Evolutionary conservation across 257 asterid genomes (phyloP), one percentile per base, ranked within the genome.

Genomic region (Nyctanthes arbortristis): DNA sequence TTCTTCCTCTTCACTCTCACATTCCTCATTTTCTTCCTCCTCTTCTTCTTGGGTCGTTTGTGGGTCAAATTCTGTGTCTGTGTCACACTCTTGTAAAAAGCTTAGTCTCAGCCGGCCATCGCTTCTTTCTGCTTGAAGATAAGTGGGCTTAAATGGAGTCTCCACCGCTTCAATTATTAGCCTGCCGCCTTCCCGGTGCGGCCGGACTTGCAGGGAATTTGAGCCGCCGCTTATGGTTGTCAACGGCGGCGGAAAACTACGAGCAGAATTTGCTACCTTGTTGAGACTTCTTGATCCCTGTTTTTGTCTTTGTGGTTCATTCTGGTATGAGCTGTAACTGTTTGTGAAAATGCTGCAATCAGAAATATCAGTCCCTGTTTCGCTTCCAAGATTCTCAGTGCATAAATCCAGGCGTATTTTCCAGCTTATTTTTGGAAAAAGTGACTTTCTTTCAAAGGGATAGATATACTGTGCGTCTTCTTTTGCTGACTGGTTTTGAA

Each of bases 191-290:
- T 87, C 93, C 0, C 88, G 69, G 70, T 76, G 95, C 49, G 87
- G 85, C 34, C 79, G 78, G 69, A 89, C 83, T 58, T 82, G 88
- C 55, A 91, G 52, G 1, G 89, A 79, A 66, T 77, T 82, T 30
- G 83, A 55, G 24, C 91, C 86, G 9, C 90, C 84, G 11, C 90
- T 85, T 77, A 87, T 81, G n/a, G 96, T 77, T n/a, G 94, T 86
- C 82, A 93, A 76, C 43, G 97, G 97, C 35, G 99, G 99, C 40
- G 99, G 99, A 74, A 89, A 93, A 64, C 71, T 74, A 30, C 79
- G 78, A 75, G 37, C 30, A 28, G 30, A 27, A 34, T 33, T 32
- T 4, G 39, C 49, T 20, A 4, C 65, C 9, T 33, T 37, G 72
- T 62, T 61, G 32, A 28, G 28, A n/a, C 59, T 59, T 33, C 29